phyloP scores from a whole-genome alignment of 1,284 basidiomycete genomes.

The Naganishia sp. region DNA sequence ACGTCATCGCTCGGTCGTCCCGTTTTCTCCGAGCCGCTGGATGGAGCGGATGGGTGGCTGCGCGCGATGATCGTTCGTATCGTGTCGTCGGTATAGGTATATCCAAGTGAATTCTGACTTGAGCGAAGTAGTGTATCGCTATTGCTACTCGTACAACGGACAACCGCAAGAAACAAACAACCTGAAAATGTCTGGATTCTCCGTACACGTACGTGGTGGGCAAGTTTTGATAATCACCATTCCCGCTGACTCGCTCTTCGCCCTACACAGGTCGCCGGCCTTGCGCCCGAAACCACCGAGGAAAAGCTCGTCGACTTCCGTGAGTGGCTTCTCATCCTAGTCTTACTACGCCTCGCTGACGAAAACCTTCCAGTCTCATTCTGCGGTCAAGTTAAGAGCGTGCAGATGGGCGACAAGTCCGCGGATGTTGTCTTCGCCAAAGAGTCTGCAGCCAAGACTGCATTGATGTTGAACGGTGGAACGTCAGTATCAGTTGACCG shows the following conservation, averaged over 20 bases:
- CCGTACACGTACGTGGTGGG: conserved; percentile 17
- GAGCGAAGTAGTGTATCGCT: no score
- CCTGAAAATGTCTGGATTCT: conserved; percentile 23
- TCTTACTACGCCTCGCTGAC: not conserved
- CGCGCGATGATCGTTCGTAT: no score
- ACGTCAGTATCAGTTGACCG: conserved; percentile 45
- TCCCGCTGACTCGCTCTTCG: not conserved
- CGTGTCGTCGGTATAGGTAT: no score
- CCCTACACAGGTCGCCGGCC: conserved; percentile 47
- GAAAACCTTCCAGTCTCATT: conserved; percentile 36
- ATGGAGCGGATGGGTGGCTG: no score
- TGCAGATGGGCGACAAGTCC: conserved; percentile 49
- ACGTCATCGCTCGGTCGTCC: no score
- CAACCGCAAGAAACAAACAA: not conserved
- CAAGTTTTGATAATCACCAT: not conserved
- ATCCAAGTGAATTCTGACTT: no score
- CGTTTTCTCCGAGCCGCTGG: no score
- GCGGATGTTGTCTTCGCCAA: conserved; percentile 56
- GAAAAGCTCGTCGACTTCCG: conserved; percentile 55
- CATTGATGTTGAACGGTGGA: conserved; percentile 51
- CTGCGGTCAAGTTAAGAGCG: conserved; percentile 52
- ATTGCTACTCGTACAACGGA: not conserved
- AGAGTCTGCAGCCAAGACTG: conserved; percentile 54
- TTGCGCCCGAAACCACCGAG: conserved; percentile 53
- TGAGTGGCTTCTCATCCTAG: not conserved